phyloP scores from a whole-genome alignment of 1,284 basidiomycete genomes.

The Ganoderma lucidum region DNA sequence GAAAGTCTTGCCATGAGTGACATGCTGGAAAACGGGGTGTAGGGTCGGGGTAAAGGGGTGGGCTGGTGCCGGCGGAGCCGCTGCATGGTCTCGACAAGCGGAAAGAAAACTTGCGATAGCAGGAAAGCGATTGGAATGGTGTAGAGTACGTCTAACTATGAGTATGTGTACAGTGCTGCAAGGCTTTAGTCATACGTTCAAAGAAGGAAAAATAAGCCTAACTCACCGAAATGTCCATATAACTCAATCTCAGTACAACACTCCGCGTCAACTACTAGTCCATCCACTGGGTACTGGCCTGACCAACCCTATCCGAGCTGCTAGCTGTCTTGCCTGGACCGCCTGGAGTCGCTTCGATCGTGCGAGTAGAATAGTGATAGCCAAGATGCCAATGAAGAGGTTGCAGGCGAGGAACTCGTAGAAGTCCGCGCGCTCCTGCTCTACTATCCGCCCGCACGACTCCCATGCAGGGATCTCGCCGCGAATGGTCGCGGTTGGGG shows the following conservation, averaged over 20 bases:
- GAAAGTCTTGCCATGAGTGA: not conserved
- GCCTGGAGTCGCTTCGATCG: constrained; percentile 74
- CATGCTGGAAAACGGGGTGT: not conserved
- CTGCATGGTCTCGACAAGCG: not conserved
- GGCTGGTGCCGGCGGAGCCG: not conserved
- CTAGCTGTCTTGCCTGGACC: constrained; percentile 81
- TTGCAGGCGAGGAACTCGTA: constrained; percentile 90
- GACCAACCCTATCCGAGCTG: constrained; percentile 80
- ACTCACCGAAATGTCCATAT: constrained; percentile 23
- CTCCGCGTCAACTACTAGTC: constrained; percentile 28
- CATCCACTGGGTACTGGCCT: constrained; percentile 41
- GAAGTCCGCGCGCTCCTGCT: constrained; percentile 82
- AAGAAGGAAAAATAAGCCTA: no score
- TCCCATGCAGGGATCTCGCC: constrained; percentile 89
- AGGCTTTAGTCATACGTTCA: not conserved
- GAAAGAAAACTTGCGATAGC: constrained; percentile 7
- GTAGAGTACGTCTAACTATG: constrained; percentile 20
- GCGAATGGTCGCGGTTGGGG: constrained; percentile 34
- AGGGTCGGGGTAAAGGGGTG: not conserved
- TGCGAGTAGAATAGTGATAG: constrained; percentile 70
- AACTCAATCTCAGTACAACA: not conserved
- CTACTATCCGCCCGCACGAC: constrained; percentile 85
- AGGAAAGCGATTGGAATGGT: constrained; percentile 16
- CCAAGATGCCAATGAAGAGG: constrained; percentile 71
- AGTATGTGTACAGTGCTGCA: constrained; percentile 17